Base-by-base conservation (phyloP, 345 rosid species). In the Rhizophora mangle region DNA sequence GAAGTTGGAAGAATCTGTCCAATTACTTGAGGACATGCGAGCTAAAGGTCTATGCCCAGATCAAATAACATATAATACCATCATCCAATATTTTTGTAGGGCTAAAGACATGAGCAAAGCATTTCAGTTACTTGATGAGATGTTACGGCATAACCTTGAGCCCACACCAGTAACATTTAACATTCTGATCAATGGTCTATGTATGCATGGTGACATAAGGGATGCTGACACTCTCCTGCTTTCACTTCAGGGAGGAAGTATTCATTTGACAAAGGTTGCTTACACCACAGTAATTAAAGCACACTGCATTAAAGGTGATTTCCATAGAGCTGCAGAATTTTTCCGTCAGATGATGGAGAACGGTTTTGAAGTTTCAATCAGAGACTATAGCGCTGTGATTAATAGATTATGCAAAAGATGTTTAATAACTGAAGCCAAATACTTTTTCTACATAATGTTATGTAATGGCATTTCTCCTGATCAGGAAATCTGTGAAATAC, bases 261-360 rank as follows among this genome's bases (percentile, higher is more conserved):
- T 76, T 51, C 63, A 32, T 57, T 62, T 87, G 69, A 73, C 82
- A 18, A 89, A 86, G 69, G 74, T 81, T 77, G 86, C 93, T 71
- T 89, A 85, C 70, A 82, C 86, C 65, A 83, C 89, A 59, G 37
- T 89, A 68, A 78, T 92, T 72, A 92, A 86, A 78, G 94, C 88
- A 68, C 92, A 89, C 75, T 89, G 96, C 68, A 86, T 67, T 29
- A 89, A 85, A 73, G 96, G 96, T 57, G 85, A 86, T 76, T 85
- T 79, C 22, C 56, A 71, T 67, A 75, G 29, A 46, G 90, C 84
- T 26, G 64, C 64, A 39, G 27, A 55, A 37, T 78, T 78, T 63
- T 89, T 92, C 56, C 6, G 2, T 73, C 83, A 82, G 72, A 80
- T 92, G 87, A 63, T 86, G 72, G 87, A 84, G 63, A 79, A 78